Evolutionary conservation across 2,329 filamentous ascomycete species (phyloP).

Genomic region (Cadophora luteo-olivacea): DNA sequence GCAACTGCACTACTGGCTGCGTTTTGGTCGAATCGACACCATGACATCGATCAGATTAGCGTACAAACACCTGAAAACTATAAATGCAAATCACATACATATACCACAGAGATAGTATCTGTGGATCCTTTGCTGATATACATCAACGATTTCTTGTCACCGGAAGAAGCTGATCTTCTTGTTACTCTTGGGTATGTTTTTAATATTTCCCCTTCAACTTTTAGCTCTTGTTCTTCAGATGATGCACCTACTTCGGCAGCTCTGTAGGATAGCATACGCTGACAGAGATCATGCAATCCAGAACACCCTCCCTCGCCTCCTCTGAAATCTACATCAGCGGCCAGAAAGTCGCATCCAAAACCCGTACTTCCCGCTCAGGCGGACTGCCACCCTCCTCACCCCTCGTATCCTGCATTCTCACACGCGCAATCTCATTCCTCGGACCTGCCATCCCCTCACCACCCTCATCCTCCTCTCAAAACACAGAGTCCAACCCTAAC

Average conservation of each 20-base stretch:
- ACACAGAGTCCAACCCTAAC: neutral
- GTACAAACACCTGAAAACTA: neutral
- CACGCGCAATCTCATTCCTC: conserved; percentile 25
- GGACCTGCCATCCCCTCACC: conserved; percentile 3
- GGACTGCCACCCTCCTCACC: conserved; percentile 22
- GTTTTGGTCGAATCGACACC: conserved; percentile 4
- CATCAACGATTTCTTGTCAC: conserved; percentile 35
- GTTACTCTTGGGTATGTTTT: conserved; percentile 29
- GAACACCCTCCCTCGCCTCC: conserved; percentile 21
- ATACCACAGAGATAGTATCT: conserved; percentile 36
- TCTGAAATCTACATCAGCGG: conserved; percentile 23
- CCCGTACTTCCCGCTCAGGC: conserved; percentile 25
- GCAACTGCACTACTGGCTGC: neutral
- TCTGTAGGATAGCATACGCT: too few relatives aligned
- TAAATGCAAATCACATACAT: conserved; percentile 28
- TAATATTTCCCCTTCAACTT: neutral
- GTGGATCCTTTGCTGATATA: conserved; percentile 38
- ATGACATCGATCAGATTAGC: neutral
- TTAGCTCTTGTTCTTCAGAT: neutral
- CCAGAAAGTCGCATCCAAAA: conserved; percentile 13
- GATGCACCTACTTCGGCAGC: too few relatives aligned
- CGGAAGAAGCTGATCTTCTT: conserved; percentile 22
- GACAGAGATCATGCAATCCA: too few relatives aligned
- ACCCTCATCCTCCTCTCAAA: conserved; percentile 16
- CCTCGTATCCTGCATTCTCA: conserved; percentile 25